Conservation (phyloP, 2,329 filamentous ascomycete species). For the Leptographium radiaticola region DNA sequence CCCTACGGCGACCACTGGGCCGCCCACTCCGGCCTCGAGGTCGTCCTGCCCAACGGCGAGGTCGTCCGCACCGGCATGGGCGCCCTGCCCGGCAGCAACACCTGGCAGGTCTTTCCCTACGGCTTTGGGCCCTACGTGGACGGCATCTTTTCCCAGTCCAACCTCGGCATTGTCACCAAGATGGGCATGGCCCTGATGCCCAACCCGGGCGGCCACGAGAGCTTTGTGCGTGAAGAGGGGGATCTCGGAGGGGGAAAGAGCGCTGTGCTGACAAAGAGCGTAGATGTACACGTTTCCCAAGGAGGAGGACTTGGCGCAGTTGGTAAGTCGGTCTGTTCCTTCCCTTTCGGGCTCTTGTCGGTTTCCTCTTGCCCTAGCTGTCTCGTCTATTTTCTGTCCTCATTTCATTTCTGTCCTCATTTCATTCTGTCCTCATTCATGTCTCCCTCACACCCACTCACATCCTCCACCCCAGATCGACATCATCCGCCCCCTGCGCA, state of each 20-base stretch:
- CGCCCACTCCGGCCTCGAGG: conserved; percentile 27
- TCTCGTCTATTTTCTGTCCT: neutral
- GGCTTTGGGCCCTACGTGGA: conserved; percentile 27
- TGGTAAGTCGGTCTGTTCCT: neutral
- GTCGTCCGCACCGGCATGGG: conserved; percentile 28
- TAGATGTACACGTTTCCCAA: conserved; percentile 23
- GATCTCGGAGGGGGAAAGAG: too few relatives aligned
- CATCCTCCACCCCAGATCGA: conserved; percentile 20
- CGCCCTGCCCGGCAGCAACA: conserved; percentile 22
- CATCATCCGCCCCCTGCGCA: conserved; percentile 31
- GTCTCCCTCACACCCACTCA: too few relatives aligned
- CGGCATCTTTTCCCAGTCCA: conserved; percentile 37
- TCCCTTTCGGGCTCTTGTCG: neutral
- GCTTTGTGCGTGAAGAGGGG: conserved; percentile 21
- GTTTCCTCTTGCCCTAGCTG: neutral
- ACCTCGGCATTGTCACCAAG: conserved; percentile 35
- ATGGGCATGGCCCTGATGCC: too few relatives aligned
- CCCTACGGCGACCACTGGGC: conserved; percentile 30
- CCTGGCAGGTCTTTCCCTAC: conserved; percentile 28
- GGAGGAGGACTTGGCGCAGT: conserved; percentile 35
- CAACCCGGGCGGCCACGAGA: conserved; percentile 28
- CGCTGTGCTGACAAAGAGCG: neutral
- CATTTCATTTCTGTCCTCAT: neutral
- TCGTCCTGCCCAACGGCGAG: conserved; percentile 26
- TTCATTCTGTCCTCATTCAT: neutral